phyloP scores from a whole-genome alignment of 2,329 filamentous ascomycete species.

The Colletotrichum melonis region DNA sequence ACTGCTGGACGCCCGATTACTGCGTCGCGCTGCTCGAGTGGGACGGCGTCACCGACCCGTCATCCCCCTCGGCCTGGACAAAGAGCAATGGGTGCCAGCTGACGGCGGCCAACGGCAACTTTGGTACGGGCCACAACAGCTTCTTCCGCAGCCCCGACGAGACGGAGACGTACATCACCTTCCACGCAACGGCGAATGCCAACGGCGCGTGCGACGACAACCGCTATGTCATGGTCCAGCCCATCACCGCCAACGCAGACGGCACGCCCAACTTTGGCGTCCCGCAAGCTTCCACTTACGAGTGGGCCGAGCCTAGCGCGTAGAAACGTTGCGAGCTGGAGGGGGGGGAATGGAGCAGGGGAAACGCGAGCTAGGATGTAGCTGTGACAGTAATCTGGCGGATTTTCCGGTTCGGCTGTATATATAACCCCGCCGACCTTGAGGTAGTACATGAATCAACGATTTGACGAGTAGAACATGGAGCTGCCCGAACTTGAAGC shows the following conservation, averaged over 20 bases:
- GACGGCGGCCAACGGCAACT: constrained; percentile 65
- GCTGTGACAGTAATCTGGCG: background rate
- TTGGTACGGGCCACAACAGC: constrained; percentile 67
- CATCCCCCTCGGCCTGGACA: constrained; percentile 56
- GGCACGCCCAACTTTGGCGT: constrained; percentile 64
- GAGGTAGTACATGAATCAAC: background rate
- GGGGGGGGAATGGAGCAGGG: no score
- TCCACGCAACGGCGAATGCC: constrained; percentile 63
- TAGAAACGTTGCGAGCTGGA: background rate
- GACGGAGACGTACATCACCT: constrained; percentile 65
- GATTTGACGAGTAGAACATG: background rate
- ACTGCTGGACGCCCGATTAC: constrained; percentile 67
- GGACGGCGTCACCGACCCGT: constrained; percentile 61
- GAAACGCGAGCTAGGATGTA: no score
- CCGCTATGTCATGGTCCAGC: constrained; percentile 65
- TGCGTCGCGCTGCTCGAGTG: constrained; percentile 64
- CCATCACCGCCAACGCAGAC: constrained; percentile 60
- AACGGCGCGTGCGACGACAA: constrained; percentile 63
- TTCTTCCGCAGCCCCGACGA: constrained; percentile 69
- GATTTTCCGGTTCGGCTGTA: background rate
- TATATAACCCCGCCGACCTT: background rate
- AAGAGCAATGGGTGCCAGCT: constrained; percentile 64
- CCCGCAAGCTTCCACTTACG: constrained; percentile 36
- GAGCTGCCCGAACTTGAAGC: background rate
- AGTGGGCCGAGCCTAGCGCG: constrained; percentile 40